phyloP scores from a whole-genome alignment of 106 monocot species.

The Dioscorea dumetorum region DNA sequence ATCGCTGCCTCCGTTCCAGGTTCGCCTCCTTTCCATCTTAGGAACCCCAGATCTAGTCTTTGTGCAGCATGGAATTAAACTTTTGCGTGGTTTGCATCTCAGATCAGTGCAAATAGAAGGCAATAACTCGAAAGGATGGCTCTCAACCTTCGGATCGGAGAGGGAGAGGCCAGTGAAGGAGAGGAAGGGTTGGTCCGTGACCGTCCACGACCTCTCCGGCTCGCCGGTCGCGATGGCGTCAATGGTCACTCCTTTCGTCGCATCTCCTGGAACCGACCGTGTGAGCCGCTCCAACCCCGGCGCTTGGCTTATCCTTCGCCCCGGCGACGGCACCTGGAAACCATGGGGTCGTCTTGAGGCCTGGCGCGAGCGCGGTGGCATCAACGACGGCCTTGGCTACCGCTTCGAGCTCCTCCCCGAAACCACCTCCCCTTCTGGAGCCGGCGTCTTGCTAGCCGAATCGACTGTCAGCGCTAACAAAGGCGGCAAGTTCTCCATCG shows the following conservation, averaged over 20 bases:
- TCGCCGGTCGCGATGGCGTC: conserved; percentile 86
- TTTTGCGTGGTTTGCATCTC: neutral
- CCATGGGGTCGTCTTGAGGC: conserved; percentile 91
- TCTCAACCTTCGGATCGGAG: conserved; percentile 58
- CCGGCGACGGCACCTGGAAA: conserved; percentile 77
- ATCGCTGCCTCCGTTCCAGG: conserved; percentile 48
- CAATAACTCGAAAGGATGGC: conserved; percentile 31
- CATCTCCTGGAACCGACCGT: conserved; percentile 74
- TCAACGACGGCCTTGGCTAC: conserved; percentile 56
- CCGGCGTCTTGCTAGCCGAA: conserved; percentile 45
- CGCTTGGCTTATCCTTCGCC: conserved; percentile 83
- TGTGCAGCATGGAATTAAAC: too few species aligned
- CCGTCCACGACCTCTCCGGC: conserved; percentile 88
- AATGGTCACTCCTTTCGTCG: conserved; percentile 88
- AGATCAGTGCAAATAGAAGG: conserved; percentile 52
- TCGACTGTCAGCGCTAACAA: conserved; percentile 38
- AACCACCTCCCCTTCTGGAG: conserved; percentile 20
- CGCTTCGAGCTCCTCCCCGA: conserved; percentile 69
- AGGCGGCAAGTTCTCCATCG: conserved; percentile 74
- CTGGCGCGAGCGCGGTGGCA: conserved; percentile 85
- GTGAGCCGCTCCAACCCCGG: conserved; percentile 88
- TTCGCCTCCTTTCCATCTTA: neutral
- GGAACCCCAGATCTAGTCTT: too few species aligned
- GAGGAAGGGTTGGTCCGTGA: conserved; percentile 81
- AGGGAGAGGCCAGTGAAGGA: conserved; percentile 59